Base-by-base conservation (phyloP, 73 alveolate species). In the Halteria grandinella region DNA sequence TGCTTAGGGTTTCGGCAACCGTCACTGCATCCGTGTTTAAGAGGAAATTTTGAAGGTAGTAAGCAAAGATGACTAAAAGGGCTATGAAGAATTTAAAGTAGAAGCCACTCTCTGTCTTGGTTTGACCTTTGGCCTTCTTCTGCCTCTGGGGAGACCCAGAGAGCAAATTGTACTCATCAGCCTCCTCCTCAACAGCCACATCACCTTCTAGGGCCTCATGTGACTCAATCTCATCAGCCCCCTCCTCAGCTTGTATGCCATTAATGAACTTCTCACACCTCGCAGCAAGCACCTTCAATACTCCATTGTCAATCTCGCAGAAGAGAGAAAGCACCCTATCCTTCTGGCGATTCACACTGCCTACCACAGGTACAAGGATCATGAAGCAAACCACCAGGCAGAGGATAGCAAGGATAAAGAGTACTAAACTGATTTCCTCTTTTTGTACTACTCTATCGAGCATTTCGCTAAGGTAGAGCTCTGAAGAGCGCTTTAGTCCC, bases 251-350 rank as follows among this genome's bases (percentile, higher is more conserved):
- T 28, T 75, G 55, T 15, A 75, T 32, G 29, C 59, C 59, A 31
- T 29, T 75, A 17, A 75, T 58, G 48, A 75, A 75, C 47, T 58
- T 57, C 31, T 75, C 87, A 32, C 87, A 75, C 59, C 59, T 75
- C 20, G 32, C 28, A 10, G 79, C 55, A 15, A 75, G 64, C 1
- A 37, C 55, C 49, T 71, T 75, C 0, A 75, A 58, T 2, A 32
- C 59, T 3, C 49, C 21, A 36, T 75, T 75, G 31, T 55, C 77
- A 27, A 75, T 75, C 32, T 75, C 79, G 24, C 77, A 59, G 58
- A 75, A 75, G 11, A 75, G 54, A 20, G 69, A 39, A 2, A 75
- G 79, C 17, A 75, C 87, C 31, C 59, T 75, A 34, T 45, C 60
- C 32, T 75, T 75, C 37, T 51, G 14, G 24, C 59, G 23, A 34